Evolutionary conservation across 345 rosid genomes (phyloP).

Genomic region (Eucalyptus dawsonii): DNA sequence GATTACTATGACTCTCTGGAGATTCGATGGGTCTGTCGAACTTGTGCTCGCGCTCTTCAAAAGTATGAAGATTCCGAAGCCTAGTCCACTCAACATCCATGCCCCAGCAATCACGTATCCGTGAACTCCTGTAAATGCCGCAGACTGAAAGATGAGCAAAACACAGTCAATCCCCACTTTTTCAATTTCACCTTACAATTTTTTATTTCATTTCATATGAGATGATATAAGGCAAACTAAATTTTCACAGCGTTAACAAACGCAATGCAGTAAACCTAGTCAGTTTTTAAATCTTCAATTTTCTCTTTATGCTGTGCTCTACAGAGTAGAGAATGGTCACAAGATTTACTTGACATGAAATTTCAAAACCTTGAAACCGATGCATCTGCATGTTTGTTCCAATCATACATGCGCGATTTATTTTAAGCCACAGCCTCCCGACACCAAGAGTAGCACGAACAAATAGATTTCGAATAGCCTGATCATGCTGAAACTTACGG

Average conservation of each 20-base stretch:
- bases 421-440: neutral
- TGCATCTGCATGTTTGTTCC: neutral
- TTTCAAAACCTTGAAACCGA: neutral
- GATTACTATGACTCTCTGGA: constrained; percentile 8
- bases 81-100: constrained; percentile 39
- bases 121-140: constrained; percentile 69
- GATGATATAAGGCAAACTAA: neutral
- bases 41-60: constrained; percentile 2
- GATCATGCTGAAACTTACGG: constrained; percentile 28
- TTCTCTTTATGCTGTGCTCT: neutral
- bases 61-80: constrained; percentile 21
- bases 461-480: neutral
- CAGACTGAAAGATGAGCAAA: constrained; percentile 39
- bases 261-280: neutral
- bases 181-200: neutral
- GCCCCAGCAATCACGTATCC: constrained; percentile 39
- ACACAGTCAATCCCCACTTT: neutral
- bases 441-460: neutral
- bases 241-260: neutral
- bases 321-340: neutral
- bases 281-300: neutral
- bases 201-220: neutral
- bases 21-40: constrained; percentile 3
- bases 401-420: neutral
- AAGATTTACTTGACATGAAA: neutral